Conservation (phyloP, 257 asterid species). For the Paraleonurus japonicus region DNA sequence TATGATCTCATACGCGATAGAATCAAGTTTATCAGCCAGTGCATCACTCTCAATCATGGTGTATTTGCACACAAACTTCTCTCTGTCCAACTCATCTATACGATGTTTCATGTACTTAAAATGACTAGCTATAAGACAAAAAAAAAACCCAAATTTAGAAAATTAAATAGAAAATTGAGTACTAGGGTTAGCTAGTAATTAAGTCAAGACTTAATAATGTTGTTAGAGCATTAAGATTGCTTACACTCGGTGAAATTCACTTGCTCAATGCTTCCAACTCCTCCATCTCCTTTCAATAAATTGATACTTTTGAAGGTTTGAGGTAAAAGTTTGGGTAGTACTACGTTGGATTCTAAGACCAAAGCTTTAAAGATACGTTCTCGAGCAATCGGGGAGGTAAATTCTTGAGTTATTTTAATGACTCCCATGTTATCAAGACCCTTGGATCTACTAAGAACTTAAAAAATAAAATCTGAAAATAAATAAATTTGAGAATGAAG, state of each 20-base stretch:
- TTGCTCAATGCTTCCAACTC: slow-evolving; percentile 45
- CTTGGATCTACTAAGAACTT: neutral
- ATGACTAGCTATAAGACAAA: slow-evolving; percentile 27
- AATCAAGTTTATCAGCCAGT: slow-evolving; percentile 38
- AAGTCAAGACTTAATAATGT: too few species aligned
- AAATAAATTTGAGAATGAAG: neutral
- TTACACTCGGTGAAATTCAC: slow-evolving; percentile 38
- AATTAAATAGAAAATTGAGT: neutral
- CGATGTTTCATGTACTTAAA: slow-evolving; percentile 39
- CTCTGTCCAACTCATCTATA: slow-evolving; percentile 41
- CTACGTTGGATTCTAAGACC: slow-evolving; percentile 39
- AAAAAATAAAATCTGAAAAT: neutral
- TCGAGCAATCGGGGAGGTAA: slow-evolving; percentile 27
- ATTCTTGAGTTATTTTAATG: slow-evolving; percentile 32
- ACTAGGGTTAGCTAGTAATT: too few species aligned
- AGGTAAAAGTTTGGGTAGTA: slow-evolving; percentile 42
- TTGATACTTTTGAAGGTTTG: slow-evolving; percentile 37
- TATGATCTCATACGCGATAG: slow-evolving; percentile 37
- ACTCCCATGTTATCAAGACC: slow-evolving; percentile 28
- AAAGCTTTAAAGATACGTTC: slow-evolving; percentile 41
- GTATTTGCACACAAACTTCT: slow-evolving; percentile 39
- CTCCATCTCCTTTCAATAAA: slow-evolving; percentile 39
- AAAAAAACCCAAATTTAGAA: neutral
- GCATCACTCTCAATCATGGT: slow-evolving; percentile 45
- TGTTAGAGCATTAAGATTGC: neutral